Evolutionary conservation across 2,329 filamentous ascomycete species (phyloP).

Genomic region (Acarospora socialis): DNA sequence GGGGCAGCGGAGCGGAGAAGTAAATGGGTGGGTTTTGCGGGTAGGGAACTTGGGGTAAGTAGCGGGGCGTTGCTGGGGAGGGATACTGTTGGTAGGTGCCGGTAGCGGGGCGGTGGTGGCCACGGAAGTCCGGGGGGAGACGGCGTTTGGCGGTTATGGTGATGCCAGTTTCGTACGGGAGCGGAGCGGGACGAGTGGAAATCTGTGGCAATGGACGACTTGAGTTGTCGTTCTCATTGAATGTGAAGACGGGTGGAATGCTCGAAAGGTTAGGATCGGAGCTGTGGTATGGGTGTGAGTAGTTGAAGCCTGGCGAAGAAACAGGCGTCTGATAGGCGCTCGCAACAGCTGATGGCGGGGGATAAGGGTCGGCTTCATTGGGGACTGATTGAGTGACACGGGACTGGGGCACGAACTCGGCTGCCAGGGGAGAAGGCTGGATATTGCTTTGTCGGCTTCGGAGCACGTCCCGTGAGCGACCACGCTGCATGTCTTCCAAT

Average conservation of each 20-base stretch:
- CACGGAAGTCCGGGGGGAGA: slow-evolving; percentile 10
- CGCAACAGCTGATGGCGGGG: background rate
- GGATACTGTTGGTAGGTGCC: background rate
- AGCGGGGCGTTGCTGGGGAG: background rate
- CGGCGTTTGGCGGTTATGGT: slow-evolving; percentile 19
- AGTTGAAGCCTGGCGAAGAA: slow-evolving; percentile 3
- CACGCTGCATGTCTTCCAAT: slow-evolving; percentile 15
- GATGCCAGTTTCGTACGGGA: slow-evolving; percentile 24
- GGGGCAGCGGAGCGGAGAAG: slow-evolving; percentile 8
- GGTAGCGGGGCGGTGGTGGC: slow-evolving; percentile 8
- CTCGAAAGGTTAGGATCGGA: slow-evolving; percentile 4
- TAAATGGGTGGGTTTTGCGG: slow-evolving; percentile 1
- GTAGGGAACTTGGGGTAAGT: slow-evolving; percentile 3
- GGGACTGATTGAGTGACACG: slow-evolving; percentile 6
- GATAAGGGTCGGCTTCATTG: background rate
- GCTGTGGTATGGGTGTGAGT: slow-evolving; percentile 3
- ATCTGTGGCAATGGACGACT: slow-evolving; percentile 17
- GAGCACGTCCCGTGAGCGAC: slow-evolving; percentile 21
- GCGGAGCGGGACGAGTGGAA: slow-evolving; percentile 14
- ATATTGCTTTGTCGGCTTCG: slow-evolving; percentile 16
- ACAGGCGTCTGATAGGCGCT: slow-evolving; percentile 1
- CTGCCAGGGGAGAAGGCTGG: slow-evolving; percentile 19
- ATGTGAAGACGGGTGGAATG: slow-evolving; percentile 11
- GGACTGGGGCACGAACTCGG: slow-evolving; percentile 16
- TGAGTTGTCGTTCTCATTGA: slow-evolving; percentile 15